Conservation (phyloP, 2,329 filamentous ascomycete species). For the Verticillium dahliae region DNA sequence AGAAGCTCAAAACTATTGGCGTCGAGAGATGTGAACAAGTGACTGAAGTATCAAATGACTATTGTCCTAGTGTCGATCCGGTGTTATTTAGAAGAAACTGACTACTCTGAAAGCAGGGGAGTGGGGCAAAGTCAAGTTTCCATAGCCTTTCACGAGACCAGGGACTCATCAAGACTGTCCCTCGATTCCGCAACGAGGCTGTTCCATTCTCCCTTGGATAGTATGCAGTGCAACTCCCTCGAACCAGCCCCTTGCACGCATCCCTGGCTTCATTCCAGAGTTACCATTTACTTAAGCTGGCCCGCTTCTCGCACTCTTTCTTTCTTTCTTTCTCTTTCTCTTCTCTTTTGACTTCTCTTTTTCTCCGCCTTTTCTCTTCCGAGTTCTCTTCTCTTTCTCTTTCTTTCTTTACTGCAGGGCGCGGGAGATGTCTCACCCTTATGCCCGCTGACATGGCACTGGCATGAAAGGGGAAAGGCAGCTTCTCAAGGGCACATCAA, state of each 20-base stretch:
- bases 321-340: conserved; percentile 4
- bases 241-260: not conserved
- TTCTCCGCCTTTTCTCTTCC: conserved; percentile 1
- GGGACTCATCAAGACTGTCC: not conserved
- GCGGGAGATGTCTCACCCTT: not conserved
- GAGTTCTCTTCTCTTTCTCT: conserved; percentile 2
- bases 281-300: not conserved
- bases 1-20: not conserved
- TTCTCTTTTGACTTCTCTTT: conserved; percentile 1
- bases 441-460: not conserved
- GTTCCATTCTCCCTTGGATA: not conserved
- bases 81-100: no score
- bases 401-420: not conserved
- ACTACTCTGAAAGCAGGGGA: not conserved
- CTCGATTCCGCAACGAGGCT: not conserved
- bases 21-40: no score
- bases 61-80: no score
- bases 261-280: not conserved
- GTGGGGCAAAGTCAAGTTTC: not conserved
- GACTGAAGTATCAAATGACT: no score
- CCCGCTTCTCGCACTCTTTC: not conserved
- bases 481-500: not conserved
- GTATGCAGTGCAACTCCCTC: not conserved
- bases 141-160: not conserved
- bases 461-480: not conserved